phyloP scores from a whole-genome alignment of 1,284 basidiomycete genomes.

The Wolfiporia cocos region DNA sequence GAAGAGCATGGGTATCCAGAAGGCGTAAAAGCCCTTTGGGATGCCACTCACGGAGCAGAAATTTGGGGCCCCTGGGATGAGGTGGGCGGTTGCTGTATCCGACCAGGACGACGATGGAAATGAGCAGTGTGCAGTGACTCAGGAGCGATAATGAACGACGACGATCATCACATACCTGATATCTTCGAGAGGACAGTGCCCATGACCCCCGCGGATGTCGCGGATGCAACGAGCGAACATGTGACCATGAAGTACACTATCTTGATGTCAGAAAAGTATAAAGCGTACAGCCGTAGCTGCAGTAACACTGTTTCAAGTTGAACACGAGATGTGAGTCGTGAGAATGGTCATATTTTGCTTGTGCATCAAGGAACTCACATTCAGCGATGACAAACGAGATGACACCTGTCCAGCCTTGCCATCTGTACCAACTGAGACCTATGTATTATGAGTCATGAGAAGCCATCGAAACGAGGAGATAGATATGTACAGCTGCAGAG shows the following conservation, averaged over 20 bases:
- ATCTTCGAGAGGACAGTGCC: slow-evolving; percentile 30
- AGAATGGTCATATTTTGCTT: background rate
- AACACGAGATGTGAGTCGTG: background rate
- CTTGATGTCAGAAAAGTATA: slow-evolving; percentile 48
- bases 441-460: background rate
- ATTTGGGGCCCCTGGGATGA: slow-evolving; percentile 20
- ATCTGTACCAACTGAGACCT: slow-evolving; percentile 44
- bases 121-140: background rate
- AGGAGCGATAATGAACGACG: background rate
- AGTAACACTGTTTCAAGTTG: slow-evolving; percentile 45
- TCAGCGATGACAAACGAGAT: slow-evolving; percentile 47
- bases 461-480: background rate
- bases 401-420: slow-evolving; percentile 56
- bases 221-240: slow-evolving; percentile 33
- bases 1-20: slow-evolving; percentile 52
- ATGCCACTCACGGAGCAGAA: slow-evolving; percentile 38
- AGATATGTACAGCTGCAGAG: slow-evolving; percentile 14
- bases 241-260: slow-evolving; percentile 39
- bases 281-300: slow-evolving; percentile 55
- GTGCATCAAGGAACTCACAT: slow-evolving; percentile 27
- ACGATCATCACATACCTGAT: slow-evolving; percentile 26
- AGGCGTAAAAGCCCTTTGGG: slow-evolving; percentile 39
- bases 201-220: slow-evolving; percentile 42
- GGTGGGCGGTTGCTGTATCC: slow-evolving; percentile 16
- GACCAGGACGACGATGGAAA: background rate